Conservation (phyloP, 2,329 filamentous ascomycete genomes). For the Pseudogymnoascus sp. region DNA sequence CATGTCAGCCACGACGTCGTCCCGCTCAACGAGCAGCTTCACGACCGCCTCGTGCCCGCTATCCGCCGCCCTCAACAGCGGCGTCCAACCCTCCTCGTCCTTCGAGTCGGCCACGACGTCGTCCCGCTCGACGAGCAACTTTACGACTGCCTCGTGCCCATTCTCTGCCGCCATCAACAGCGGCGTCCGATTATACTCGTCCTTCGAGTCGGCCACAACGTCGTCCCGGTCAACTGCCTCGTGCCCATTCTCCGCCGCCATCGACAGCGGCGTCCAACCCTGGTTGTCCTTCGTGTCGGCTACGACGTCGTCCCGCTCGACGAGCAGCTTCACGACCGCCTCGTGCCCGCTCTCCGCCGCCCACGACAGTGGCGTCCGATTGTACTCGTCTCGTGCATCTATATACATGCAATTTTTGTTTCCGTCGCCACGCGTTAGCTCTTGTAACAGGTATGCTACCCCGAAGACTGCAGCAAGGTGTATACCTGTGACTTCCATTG, state of each 20-base stretch:
- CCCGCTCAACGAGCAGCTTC: not conserved
- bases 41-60: not conserved
- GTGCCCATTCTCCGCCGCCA: not conserved
- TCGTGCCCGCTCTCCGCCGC: not conserved
- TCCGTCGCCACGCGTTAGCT: not conserved
- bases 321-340: not conserved
- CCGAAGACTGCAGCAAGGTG: conserved; percentile 21
- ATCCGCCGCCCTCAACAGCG: not conserved
- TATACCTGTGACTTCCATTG: conserved; percentile 12
- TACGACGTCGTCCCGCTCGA: not conserved
- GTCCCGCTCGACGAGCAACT: not conserved
- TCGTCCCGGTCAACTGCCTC: not conserved
- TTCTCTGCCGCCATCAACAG: not conserved
- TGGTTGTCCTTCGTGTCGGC: not conserved
- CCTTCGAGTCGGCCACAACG: not conserved
- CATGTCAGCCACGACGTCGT: not conserved
- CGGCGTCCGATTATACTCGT: not conserved
- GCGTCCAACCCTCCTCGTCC: not conserved
- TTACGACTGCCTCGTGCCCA: not conserved
- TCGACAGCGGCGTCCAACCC: not conserved
- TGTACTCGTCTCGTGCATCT: not conserved
- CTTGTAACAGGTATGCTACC: conserved; percentile 3
- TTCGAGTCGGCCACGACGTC: not conserved
- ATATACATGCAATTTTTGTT: not conserved
- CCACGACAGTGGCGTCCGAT: conserved; percentile 3